Conservation (phyloP, 1,284 basidiomycete species). For the Coniferiporia weirii region DNA sequence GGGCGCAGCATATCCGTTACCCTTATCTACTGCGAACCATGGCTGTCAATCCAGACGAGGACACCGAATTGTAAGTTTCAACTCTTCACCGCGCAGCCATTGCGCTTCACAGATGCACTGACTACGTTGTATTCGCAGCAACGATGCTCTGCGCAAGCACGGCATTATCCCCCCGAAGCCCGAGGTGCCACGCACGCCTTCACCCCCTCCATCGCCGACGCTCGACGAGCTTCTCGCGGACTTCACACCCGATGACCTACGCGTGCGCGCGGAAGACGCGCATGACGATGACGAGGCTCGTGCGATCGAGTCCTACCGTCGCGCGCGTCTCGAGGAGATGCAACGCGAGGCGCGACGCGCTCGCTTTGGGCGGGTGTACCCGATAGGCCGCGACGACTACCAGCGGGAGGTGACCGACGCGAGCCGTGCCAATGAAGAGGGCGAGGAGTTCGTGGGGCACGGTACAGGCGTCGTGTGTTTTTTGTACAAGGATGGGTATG, state of each 20-base stretch:
- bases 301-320: slow-evolving; percentile 64
- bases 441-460: slow-evolving; percentile 56
- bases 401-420: slow-evolving; percentile 93
- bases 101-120: slow-evolving; percentile 1
- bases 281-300: slow-evolving; percentile 76
- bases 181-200: slow-evolving; percentile 64
- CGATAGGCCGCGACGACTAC: slow-evolving; percentile 91
- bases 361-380: slow-evolving; percentile 83
- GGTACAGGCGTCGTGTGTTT: slow-evolving; percentile 84
- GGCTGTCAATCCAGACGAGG: slow-evolving; percentile 77
- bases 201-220: slow-evolving; percentile 62
- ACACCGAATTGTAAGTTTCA: slow-evolving; percentile 82
- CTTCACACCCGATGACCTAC: slow-evolving; percentile 61
- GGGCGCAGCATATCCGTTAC: not conserved
- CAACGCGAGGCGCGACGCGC: slow-evolving; percentile 55
- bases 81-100: slow-evolving; percentile 4
- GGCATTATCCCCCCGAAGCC: slow-evolving; percentile 82
- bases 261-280: slow-evolving; percentile 62
- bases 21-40: slow-evolving; percentile 29
- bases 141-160: slow-evolving; percentile 87
- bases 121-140: slow-evolving; percentile 43
- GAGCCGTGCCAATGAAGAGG: slow-evolving; percentile 67
- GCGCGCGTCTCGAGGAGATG: slow-evolving; percentile 66
- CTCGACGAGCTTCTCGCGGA: slow-evolving; percentile 64
- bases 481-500: slow-evolving; percentile 84